Base-by-base conservation (phyloP, 1,284 basidiomycete genomes). In the Agroathelia rolfsii region DNA sequence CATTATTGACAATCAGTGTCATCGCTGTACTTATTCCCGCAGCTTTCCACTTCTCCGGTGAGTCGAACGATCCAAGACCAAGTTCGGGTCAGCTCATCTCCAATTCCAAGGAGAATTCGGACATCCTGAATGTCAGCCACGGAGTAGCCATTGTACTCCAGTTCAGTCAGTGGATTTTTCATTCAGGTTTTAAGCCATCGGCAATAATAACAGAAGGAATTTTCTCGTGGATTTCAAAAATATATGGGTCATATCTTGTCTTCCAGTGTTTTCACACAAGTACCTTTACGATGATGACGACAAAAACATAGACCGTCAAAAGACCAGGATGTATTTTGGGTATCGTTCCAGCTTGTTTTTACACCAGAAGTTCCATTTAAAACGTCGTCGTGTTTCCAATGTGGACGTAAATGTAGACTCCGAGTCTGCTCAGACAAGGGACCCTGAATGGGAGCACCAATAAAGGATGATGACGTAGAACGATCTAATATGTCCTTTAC, bases 221-320 rank as follows among this genome's bases (percentile, higher is more conserved):
- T 31, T 28, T 32, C 4, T 5, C 4, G 11, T 21, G 10, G 6
- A 6, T 10, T n/a, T 32, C 21, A 12, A 15, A n/a, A 25, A 13
- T 80, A 37, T 88, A 90, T 50, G 46, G 62, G 12, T 68, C 73
- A 12, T 90, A 88, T 51, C 67, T 93, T 20, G 47, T 88, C 30
- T 94, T 93, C 59, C 88, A 92, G 50, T 93, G 19, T 90, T 76
- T 68, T 87, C 87, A 0, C 89, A 94, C 53, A 72, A 75, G 12
- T 72, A 88, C 45, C 68, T 92, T 7, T 93, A 85, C 56, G 60
- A 71, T 32, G 78, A 84, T 38, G 53, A 53, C 24, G 58, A 58
- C 37, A 59, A 59, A 41, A 67, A 59, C 40, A 72, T 64, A 42
- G 4, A 63, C 45, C 37, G 48, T 45, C 38, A 44, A 46, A 38